Conservation (phyloP, 2,329 filamentous ascomycete species). For the Amesomyces nigricolor region DNA sequence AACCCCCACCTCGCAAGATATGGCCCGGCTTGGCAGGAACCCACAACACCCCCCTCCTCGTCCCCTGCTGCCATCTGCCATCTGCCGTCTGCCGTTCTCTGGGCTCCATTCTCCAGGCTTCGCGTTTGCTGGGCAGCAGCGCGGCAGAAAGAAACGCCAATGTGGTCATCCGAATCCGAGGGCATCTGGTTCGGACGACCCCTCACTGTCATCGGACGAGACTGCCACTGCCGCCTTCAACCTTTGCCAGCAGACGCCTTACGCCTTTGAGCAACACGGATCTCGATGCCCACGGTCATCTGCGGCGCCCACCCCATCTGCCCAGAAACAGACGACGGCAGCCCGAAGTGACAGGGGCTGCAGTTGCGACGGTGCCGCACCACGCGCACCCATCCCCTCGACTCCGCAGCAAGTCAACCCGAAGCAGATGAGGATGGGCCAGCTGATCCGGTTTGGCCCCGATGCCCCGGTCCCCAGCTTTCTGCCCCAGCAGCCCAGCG, state of each 20-base stretch:
- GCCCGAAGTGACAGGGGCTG: constrained; percentile 23
- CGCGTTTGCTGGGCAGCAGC: neutral
- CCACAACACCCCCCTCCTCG: neutral
- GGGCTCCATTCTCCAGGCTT: neutral
- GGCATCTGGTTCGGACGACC: constrained; percentile 14
- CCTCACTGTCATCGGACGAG: neutral
- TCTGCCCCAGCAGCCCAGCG: neutral
- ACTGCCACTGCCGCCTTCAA: neutral
- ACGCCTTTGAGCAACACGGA: constrained; percentile 17
- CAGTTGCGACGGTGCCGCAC: constrained; percentile 1
- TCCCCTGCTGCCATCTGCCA: constrained; percentile 7
- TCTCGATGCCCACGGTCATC: constrained; percentile 19
- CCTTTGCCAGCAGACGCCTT: constrained; percentile 12
- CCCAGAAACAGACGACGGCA: constrained; percentile 9
- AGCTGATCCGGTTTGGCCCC: constrained; percentile 24
- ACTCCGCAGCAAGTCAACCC: constrained; percentile 6
- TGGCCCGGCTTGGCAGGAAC: constrained; percentile 14
- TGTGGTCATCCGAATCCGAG: constrained; percentile 2
- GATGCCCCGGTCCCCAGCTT: constrained; percentile 21
- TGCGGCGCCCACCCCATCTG: constrained; percentile 15
- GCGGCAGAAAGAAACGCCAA: neutral
- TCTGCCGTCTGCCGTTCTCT: constrained; percentile 21
- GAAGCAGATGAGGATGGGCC: constrained; percentile 8
- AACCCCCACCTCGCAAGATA: constrained; percentile 1
- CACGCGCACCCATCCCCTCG: neutral